Conservation (phyloP, 1,284 basidiomycete species). For the Bondarzewia mesenterica region DNA sequence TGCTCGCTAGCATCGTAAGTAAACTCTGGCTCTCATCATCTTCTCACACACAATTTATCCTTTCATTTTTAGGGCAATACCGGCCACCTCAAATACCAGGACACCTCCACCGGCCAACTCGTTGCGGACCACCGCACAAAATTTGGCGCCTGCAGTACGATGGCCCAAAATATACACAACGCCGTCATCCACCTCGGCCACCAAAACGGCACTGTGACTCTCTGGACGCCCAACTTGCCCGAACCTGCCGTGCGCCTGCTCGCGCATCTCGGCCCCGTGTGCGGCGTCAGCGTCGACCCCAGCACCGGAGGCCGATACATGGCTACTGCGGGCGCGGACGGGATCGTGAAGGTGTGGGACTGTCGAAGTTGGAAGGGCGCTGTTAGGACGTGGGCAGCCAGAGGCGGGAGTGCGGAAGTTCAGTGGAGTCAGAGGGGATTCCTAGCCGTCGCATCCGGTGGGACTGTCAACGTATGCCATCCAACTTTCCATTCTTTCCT, state of each 20-base stretch:
- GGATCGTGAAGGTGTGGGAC: constrained; percentile 93
- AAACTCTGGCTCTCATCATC: not conserved
- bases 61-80: constrained; percentile 59
- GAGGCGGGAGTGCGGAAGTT: constrained; percentile 54
- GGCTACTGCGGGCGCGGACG: constrained; percentile 86
- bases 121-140: constrained; percentile 88
- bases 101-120: constrained; percentile 89
- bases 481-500: constrained; percentile 6
- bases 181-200: constrained; percentile 94
- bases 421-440: constrained; percentile 81
- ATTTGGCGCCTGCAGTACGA: constrained; percentile 77
- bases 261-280: constrained; percentile 86
- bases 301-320: constrained; percentile 77
- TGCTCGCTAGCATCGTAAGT: constrained; percentile 79
- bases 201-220: constrained; percentile 83
- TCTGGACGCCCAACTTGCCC: constrained; percentile 94
- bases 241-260: constrained; percentile 88
- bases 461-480: constrained; percentile 66
- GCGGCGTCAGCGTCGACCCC: constrained; percentile 77
- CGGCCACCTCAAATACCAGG: constrained; percentile 94
- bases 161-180: constrained; percentile 89
- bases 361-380: constrained; percentile 89
- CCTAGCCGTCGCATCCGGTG: constrained; percentile 77
- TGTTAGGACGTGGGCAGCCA: constrained; percentile 72
- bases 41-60: not conserved